A percentile compares a stretch with the other conserved stretches of the same genome.
These are phyloP conservation scores for Sphagnum magellanicum DNA, from an alignment of 228 moss, liverwort and hornwort genomes.

Conservation along the genomic window DNA sequence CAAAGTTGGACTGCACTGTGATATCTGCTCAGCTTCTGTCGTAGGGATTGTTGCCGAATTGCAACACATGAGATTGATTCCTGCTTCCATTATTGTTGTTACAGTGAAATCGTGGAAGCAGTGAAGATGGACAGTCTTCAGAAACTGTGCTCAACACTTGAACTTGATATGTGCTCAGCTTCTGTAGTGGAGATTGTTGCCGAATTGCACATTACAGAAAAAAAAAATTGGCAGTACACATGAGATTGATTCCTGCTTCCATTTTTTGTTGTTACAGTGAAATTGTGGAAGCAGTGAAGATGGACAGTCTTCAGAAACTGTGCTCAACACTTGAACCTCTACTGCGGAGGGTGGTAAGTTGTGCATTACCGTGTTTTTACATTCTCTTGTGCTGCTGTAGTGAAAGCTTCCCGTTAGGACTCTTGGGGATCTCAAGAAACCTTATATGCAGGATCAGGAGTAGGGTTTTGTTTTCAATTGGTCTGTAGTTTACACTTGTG, in stretches of 20 bases:
- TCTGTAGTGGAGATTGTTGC: no score
- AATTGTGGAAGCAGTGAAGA: conserved; percentile 75
- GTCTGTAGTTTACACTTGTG: no score
- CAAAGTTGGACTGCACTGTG: no score
- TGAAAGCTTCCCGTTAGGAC: no score
- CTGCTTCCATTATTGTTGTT: neutral
- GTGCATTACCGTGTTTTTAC: neutral
- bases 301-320: conserved; percentile 75
- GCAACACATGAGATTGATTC: neutral
- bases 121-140: neutral
- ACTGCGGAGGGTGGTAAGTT: conserved; percentile 61
- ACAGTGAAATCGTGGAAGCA: conserved; percentile 5
- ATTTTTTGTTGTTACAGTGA: conserved; percentile 27
- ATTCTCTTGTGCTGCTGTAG: no score
- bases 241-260: neutral
- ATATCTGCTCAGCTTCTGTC: no score
- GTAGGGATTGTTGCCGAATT: no score
- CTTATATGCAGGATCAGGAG: no score
- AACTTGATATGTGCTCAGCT: conserved; percentile 12
- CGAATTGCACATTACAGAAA: no score
- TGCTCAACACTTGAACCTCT: conserved; percentile 79
- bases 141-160: conserved; percentile 71
- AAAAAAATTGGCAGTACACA: neutral
- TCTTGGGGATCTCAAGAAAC: no score
- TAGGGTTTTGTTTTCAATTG: no score